Percentiles rank a stretch among this genome's conserved stretches.
These are phyloP conservation scores for Turritis glabra DNA, from an alignment of 345 rosid species.

Conservation along the genomic window DNA sequence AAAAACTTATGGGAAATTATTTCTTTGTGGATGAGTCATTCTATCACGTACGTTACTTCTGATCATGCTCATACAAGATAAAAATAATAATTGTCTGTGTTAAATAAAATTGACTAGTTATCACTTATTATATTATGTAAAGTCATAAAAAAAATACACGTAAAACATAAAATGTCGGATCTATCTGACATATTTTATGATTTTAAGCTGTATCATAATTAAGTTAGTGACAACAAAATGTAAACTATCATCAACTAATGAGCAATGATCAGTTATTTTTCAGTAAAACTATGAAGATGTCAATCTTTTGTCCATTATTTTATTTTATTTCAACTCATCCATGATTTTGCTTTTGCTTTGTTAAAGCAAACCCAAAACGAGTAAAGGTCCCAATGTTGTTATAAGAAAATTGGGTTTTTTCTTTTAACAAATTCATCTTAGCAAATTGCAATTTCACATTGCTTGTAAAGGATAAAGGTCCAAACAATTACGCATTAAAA, in stretches of 20 bases:
- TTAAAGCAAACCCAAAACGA: slow-evolving; percentile 16
- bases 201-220: background rate
- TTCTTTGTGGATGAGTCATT: background rate
- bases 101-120: background rate
- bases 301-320: background rate
- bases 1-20: background rate
- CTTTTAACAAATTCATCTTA: slow-evolving; percentile 14
- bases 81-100: background rate
- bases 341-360: slow-evolving; percentile 28
- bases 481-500: slow-evolving; percentile 16
- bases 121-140: background rate
- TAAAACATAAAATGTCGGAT: background rate
- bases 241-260: background rate
- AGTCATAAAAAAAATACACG: background rate
- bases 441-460: slow-evolving; percentile 15
- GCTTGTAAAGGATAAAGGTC: slow-evolving; percentile 31
- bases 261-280: background rate
- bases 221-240: slow-evolving; percentile 15
- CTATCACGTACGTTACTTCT: slow-evolving; percentile 9
- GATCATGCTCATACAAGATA: background rate
- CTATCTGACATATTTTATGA: background rate
- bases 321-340: background rate
- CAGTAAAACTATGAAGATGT: slow-evolving; percentile 5
- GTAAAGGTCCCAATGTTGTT: slow-evolving; percentile 15
- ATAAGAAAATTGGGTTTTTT: background rate